Evolutionary conservation across 345 rosid species (phyloP).

Genomic region (Corchorus olitorius): DNA sequence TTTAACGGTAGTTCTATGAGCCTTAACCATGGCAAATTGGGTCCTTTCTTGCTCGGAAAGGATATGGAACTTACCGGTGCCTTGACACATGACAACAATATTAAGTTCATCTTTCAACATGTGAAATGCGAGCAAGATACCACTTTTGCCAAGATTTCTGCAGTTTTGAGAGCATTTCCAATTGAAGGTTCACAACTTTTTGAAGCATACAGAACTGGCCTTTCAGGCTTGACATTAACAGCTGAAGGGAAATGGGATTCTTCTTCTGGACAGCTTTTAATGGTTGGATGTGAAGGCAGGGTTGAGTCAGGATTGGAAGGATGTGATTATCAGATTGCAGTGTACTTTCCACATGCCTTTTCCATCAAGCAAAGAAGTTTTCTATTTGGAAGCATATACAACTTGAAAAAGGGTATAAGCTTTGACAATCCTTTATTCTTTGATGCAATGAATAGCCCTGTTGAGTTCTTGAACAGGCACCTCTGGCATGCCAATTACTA

Average conservation of each 20-base stretch:
- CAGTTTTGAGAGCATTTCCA: conserved; percentile 2
- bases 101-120: conserved; percentile 1
- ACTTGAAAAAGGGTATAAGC: neutral
- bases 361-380: conserved; percentile 13
- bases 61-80: neutral
- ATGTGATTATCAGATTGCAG: conserved; percentile 1
- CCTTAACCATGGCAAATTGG: neutral
- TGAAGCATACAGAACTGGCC: neutral
- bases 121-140: neutral
- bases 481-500: too few relatives aligned
- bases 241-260: conserved; percentile 14
- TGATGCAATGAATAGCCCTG: neutral
- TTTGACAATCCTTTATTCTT: conserved; percentile 8
- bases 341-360: conserved; percentile 5
- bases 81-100: neutral
- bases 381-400: neutral
- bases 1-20: neutral
- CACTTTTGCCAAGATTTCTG: neutral
- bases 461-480: neutral
- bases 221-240: neutral
- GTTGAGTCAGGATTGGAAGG: neutral
- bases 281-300: conserved; percentile 4
- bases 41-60: neutral
- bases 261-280: conserved; percentile 11
- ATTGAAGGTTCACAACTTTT: neutral